A percentile compares a stretch with the other conserved stretches of the same genome.
These are phyloP conservation scores for Pythium biforme DNA, from an alignment of 352 stramenopile species.

Conservation along the genomic window DNA sequence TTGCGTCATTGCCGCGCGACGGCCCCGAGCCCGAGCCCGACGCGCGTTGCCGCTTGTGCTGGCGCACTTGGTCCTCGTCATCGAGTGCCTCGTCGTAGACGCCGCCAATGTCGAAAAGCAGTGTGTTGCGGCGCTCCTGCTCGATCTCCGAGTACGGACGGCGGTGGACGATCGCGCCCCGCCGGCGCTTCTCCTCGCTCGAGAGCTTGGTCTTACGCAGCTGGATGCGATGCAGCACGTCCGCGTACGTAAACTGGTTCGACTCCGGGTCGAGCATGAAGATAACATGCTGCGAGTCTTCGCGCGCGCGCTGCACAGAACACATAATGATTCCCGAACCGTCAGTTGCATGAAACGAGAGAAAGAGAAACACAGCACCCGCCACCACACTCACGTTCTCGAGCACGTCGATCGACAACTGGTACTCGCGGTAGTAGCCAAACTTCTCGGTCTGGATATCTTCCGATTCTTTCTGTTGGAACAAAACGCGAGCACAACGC, in stretches of 20 bases:
- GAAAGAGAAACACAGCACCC: no score
- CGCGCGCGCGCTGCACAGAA: slow-evolving; percentile 15
- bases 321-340: no score
- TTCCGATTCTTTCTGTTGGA: slow-evolving; percentile 40
- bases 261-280: slow-evolving; percentile 80
- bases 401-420: slow-evolving; percentile 65
- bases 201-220: slow-evolving; percentile 80
- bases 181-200: slow-evolving; percentile 76
- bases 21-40: no score
- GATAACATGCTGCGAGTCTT: slow-evolving; percentile 72
- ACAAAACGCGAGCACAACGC: neutral
- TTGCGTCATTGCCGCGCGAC: slow-evolving; percentile 27
- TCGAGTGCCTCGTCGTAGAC: slow-evolving; percentile 69
- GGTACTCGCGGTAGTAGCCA: slow-evolving; percentile 79
- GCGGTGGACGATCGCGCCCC: slow-evolving; percentile 72
- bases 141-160: slow-evolving; percentile 74
- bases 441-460: slow-evolving; percentile 69
- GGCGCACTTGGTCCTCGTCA: slow-evolving; percentile 56
- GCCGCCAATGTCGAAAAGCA: slow-evolving; percentile 61
- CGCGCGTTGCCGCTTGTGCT: slow-evolving; percentile 60
- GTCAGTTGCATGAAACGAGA: no score
- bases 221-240: slow-evolving; percentile 73
- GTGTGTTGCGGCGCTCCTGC: slow-evolving; percentile 49
- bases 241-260: slow-evolving; percentile 74
- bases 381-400: slow-evolving; percentile 60